Conservation (phyloP, 176 grass and related monocot genomes). For the Avena eriantha region DNA sequence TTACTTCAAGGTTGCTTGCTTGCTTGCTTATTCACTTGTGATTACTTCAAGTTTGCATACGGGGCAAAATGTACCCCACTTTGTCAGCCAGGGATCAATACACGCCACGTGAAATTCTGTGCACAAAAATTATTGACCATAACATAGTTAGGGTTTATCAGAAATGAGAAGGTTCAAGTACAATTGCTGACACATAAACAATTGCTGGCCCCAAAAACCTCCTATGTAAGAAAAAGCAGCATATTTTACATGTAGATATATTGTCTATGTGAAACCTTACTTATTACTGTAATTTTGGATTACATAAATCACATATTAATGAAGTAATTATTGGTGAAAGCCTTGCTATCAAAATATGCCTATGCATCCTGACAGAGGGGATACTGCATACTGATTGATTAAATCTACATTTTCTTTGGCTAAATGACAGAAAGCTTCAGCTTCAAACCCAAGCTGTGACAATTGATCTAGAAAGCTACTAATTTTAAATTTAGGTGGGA, state of each 20-base stretch:
- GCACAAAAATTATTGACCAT: slow-evolving; percentile 17
- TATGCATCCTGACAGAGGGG: not conserved
- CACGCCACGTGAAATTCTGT: slow-evolving; percentile 77
- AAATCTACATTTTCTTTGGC: not conserved
- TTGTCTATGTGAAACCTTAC: not conserved
- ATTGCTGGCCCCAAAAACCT: not conserved
- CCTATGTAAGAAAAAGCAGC: not conserved
- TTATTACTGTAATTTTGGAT: not conserved
- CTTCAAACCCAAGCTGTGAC: not conserved
- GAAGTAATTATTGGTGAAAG: not conserved
- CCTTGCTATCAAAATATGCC: not conserved
- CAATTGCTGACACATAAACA: not conserved
- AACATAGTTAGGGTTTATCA: not conserved
- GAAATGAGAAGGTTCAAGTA: slow-evolving; percentile 18
- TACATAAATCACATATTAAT: slow-evolving; percentile 1
- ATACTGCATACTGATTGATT: not conserved
- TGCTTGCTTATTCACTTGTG: slow-evolving; percentile 41
- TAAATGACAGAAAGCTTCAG: not conserved
- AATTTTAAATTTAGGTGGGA: not conserved
- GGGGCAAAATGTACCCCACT: slow-evolving; percentile 87
- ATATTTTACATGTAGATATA: slow-evolving; percentile 4
- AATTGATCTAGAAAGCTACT: not conserved
- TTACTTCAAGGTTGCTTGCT: slow-evolving; percentile 54
- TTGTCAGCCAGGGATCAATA: slow-evolving; percentile 86
- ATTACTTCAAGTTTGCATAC: slow-evolving; percentile 77